These are phyloP conservation scores for Rutidosis leptorrhynchoides DNA, from an alignment of 129 eudicot genomes.

Conservation along the genomic window DNA sequence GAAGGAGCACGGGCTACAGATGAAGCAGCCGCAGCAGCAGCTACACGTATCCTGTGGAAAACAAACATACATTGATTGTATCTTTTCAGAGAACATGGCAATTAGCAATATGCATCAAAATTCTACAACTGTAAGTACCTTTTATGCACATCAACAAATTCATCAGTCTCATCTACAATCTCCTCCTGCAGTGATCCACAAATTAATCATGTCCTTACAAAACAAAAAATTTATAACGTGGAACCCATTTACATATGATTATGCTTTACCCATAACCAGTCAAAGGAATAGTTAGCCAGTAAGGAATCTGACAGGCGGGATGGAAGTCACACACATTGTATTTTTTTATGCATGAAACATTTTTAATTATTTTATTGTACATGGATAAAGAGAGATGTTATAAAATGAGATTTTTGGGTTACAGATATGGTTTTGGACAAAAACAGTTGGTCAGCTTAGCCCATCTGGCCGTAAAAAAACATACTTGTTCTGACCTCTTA, in stretches of 20 bases:
- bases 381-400: too few species aligned
- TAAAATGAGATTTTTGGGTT: background rate
- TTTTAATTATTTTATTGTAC: too few species aligned
- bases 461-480: background rate
- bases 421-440: background rate
- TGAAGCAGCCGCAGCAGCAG: conserved; percentile 97
- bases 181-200: conserved; percentile 67
- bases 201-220: background rate
- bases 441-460: background rate
- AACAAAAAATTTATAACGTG: background rate
- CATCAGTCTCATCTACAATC: conserved; percentile 98
- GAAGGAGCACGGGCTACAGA: conserved; percentile 98
- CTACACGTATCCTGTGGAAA: conserved; percentile 84
- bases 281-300: background rate
- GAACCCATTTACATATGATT: background rate
- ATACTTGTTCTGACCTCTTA: background rate
- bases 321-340: too few species aligned
- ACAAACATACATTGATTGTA: background rate
- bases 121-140: conserved; percentile 38
- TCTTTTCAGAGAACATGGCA: background rate
- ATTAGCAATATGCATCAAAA: background rate
- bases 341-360: background rate
- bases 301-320: too few species aligned
- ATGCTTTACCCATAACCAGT: background rate
- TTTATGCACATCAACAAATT: conserved; percentile 93